Conservation (phyloP, 2,329 filamentous ascomycete genomes). For the Fusarium denticulatum region DNA sequence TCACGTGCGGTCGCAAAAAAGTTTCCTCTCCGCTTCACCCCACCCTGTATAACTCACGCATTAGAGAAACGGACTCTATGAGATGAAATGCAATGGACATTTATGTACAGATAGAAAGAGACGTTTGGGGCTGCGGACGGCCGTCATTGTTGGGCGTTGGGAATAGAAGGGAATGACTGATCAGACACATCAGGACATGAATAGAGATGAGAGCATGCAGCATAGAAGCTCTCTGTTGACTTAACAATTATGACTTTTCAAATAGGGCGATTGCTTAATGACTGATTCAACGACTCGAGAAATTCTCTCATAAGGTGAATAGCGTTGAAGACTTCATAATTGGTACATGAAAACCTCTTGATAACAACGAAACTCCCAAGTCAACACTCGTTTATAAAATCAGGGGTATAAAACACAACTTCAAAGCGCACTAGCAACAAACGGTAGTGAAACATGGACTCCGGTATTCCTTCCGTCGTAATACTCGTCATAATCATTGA, state of each 20-base stretch:
- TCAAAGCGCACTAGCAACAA: not conserved
- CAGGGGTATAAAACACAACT: conserved; percentile 14
- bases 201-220: conserved; percentile 43
- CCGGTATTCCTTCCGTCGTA: not conserved
- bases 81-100: conserved; percentile 38
- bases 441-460: not conserved
- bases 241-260: not conserved
- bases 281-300: not conserved
- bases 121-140: conserved; percentile 30
- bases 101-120: conserved; percentile 43
- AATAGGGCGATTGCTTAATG: not conserved
- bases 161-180: conserved; percentile 42
- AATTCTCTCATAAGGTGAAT: not conserved
- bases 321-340: not conserved
- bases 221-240: conserved; percentile 39
- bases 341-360: not conserved
- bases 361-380: conserved; percentile 3
- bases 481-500: not conserved
- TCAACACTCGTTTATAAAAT: not conserved
- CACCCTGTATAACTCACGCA: conserved; percentile 15
- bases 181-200: conserved; percentile 37
- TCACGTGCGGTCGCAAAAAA: conserved; percentile 19
- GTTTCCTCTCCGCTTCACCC: conserved; percentile 6
- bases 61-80: conserved; percentile 31
- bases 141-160: conserved; percentile 46